Conservation (phyloP, 75 land plant species). For the Gnetum montanum region DNA sequence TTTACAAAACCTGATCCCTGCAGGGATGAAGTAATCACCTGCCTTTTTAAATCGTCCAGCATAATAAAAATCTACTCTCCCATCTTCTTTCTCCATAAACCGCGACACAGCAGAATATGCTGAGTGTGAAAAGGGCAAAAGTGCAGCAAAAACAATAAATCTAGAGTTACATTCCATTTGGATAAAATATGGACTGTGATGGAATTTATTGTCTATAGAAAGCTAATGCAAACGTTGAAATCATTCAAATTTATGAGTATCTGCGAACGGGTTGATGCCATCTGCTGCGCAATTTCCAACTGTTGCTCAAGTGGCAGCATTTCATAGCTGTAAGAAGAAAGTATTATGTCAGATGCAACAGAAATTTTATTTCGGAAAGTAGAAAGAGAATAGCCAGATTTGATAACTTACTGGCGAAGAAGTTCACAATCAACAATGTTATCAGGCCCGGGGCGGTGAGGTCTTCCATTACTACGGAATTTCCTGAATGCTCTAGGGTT, state of each 20-base stretch:
- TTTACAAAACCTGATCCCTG: no score
- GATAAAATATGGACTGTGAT: no score
- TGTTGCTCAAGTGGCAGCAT: conserved; percentile 79
- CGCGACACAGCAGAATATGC: no score
- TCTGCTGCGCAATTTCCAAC: conserved; percentile 81
- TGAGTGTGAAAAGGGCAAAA: no score
- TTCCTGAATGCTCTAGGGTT: conserved; percentile 87
- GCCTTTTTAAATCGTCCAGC: no score
- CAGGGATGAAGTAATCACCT: no score
- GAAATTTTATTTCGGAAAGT: background rate
- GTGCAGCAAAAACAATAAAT: no score
- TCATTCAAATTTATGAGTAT: conserved; percentile 80
- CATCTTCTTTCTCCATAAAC: no score
- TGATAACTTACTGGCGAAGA: conserved; percentile 63
- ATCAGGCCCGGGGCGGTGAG: conserved; percentile 93
- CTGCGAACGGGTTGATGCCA: conserved; percentile 78
- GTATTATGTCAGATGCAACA: no score
- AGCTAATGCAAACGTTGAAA: conserved; percentile 65
- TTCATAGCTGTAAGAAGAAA: conserved; percentile 59
- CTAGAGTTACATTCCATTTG: no score
- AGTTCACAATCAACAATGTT: conserved; percentile 93
- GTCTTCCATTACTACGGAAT: conserved; percentile 70
- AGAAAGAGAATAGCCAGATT: background rate
- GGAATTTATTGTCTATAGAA: conserved; percentile 72
- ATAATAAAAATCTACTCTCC: no score